Conservation (phyloP, 2,329 filamentous ascomycete genomes). For the Clonostachys solani region DNA sequence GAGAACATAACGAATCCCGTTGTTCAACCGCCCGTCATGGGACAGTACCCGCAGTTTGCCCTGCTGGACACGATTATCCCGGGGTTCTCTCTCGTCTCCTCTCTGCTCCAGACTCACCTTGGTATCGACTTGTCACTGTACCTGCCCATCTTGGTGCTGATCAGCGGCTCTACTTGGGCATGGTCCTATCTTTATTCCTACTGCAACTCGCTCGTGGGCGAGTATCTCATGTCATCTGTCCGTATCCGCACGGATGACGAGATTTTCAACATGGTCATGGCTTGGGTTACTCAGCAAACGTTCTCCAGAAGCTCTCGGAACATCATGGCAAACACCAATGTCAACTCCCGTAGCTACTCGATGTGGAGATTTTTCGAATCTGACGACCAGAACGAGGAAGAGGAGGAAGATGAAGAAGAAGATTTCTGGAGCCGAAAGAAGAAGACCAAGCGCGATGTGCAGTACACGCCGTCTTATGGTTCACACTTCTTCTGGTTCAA, state of each 20-base stretch:
- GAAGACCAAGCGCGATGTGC: conserved; percentile 41
- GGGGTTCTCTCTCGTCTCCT: conserved; percentile 55
- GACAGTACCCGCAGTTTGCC: conserved; percentile 24
- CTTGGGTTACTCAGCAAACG: conserved; percentile 59
- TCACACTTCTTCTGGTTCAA: conserved; percentile 67
- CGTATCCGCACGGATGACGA: conserved; percentile 67
- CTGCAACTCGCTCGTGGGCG: conserved; percentile 40
- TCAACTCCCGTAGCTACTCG: conserved; percentile 48
- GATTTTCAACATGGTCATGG: conserved; percentile 69
- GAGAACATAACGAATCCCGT: too few species aligned
- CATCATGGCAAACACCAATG: conserved; percentile 61
- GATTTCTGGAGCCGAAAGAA: conserved; percentile 14
- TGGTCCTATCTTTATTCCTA: conserved; percentile 49
- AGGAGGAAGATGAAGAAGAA: conserved; percentile 18
- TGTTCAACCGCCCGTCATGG: too few species aligned
- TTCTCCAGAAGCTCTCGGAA: conserved; percentile 56
- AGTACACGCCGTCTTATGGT: conserved; percentile 65
- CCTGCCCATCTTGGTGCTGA: conserved; percentile 49
- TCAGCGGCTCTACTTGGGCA: conserved; percentile 42
- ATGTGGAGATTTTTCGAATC: conserved; percentile 39
- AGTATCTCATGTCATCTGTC: conserved; percentile 60
- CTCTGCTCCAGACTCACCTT: conserved; percentile 48
- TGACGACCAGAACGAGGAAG: conserved; percentile 40
- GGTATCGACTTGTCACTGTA: conserved; percentile 60
- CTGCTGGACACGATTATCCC: conserved; percentile 63